Conservation (phyloP, 768 basidiomycete genomes). For the Lentinula guzmanii region DNA sequence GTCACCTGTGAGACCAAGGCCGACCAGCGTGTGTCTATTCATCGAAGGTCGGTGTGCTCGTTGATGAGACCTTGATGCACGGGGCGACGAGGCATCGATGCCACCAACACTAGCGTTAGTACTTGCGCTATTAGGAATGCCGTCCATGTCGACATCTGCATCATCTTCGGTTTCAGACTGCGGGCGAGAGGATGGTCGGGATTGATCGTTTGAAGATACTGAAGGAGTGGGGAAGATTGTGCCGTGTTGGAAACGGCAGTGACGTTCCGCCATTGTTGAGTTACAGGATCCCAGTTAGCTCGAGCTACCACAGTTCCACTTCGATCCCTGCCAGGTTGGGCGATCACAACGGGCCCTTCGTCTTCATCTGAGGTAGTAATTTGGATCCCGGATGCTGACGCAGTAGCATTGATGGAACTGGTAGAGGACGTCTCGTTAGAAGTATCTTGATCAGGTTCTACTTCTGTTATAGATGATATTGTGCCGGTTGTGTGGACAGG, state of each 20-base stretch:
- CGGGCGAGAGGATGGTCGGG: slow-evolving; percentile 5
- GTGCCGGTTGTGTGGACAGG: neutral
- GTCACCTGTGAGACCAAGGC: slow-evolving; percentile 1
- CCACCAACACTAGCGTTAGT: neutral
- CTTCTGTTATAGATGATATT: neutral
- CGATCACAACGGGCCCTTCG: slow-evolving; percentile 38
- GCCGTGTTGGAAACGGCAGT: neutral
- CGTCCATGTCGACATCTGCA: slow-evolving; percentile 45
- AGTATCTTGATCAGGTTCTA: neutral
- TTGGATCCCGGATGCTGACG: slow-evolving; percentile 14
- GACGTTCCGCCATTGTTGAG: slow-evolving; percentile 2
- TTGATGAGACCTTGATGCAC: neutral
- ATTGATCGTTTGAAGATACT: slow-evolving; percentile 4
- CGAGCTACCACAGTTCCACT: slow-evolving; percentile 73
- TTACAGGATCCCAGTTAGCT: slow-evolving; percentile 22
- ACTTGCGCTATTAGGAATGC: slow-evolving; percentile 2
- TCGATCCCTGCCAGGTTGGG: slow-evolving; percentile 54
- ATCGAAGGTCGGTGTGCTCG: slow-evolving; percentile 6
- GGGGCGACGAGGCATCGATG: neutral
- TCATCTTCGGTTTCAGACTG: slow-evolving; percentile 67
- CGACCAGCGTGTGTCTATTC: slow-evolving; percentile 1
- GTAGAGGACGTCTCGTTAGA: neutral
- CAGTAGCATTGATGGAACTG: neutral
- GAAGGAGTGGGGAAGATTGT: slow-evolving; percentile 9
- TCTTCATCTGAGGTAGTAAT: slow-evolving; percentile 36